These are phyloP conservation scores for Waltiozyma sp. DNA, from an alignment of 1,139 yeast genomes.

Conservation along the genomic window DNA sequence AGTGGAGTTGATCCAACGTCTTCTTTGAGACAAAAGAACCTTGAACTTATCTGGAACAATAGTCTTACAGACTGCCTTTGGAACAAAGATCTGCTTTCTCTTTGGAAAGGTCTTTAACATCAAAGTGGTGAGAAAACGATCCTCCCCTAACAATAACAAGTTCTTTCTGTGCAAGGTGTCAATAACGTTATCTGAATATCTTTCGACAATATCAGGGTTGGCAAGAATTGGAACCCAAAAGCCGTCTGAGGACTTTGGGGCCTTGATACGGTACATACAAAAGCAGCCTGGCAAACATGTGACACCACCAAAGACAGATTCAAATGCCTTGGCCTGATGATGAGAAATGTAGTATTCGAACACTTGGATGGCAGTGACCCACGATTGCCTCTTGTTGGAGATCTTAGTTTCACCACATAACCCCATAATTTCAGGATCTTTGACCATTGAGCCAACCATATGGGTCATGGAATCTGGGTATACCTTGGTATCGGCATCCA, in stretches of 20 bases:
- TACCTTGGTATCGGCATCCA: slow-evolving; percentile 93
- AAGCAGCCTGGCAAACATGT: slow-evolving; percentile 98
- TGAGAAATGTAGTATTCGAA: slow-evolving; percentile 94
- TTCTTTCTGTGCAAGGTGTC: slow-evolving; percentile 87
- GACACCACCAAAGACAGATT: slow-evolving; percentile 91
- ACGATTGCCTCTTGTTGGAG: slow-evolving; percentile 70
- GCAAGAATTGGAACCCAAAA: slow-evolving; percentile 95
- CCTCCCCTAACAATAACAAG: slow-evolving; percentile 83
- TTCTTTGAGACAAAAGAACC: slow-evolving; percentile 84
- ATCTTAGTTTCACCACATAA: slow-evolving; percentile 96
- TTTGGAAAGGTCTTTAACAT: slow-evolving; percentile 92
- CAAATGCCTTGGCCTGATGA: slow-evolving; percentile 94
- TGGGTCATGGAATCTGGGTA: slow-evolving; percentile 87
- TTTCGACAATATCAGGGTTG: slow-evolving; percentile 92
- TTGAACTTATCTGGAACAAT: slow-evolving; percentile 75
- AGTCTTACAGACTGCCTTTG: slow-evolving; percentile 94
- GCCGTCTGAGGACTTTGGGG: slow-evolving; percentile 86
- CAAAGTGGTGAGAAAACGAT: slow-evolving; percentile 75
- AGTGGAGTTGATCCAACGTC: slow-evolving; percentile 98
- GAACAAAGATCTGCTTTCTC: slow-evolving; percentile 84
- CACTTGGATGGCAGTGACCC: slow-evolving; percentile 95
- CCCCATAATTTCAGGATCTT: slow-evolving; percentile 87
- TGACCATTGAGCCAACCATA: slow-evolving; percentile 88
- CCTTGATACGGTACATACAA: slow-evolving; percentile 87
- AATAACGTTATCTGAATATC: slow-evolving; percentile 83